Percentiles rank a stretch among this genome's conserved stretches.
phyloP scores from a whole-genome alignment of 2,329 filamentous ascomycete species.

The Colletotrichum lindemuthianum region DNA sequence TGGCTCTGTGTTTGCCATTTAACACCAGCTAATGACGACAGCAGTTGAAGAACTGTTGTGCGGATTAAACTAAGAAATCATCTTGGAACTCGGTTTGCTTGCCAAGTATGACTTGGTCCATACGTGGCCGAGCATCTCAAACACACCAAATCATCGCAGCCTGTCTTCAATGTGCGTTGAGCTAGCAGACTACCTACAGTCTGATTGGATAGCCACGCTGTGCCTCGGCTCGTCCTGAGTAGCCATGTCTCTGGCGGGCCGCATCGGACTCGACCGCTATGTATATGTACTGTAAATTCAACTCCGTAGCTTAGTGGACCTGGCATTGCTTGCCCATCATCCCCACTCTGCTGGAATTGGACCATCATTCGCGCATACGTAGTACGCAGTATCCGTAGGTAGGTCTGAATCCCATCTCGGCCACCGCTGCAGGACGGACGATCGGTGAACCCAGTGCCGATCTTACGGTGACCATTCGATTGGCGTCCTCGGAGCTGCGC shows the following conservation, averaged over 20 bases:
- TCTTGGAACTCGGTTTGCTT: no score
- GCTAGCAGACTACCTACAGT: background rate
- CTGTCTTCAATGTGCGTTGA: no score
- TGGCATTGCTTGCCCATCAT: conserved; percentile 1
- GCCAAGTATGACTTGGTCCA: no score
- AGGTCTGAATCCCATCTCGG: background rate
- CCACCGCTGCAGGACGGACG: conserved; percentile 14
- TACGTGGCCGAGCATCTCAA: no score
- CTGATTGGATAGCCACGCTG: conserved; percentile 16
- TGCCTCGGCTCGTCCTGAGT: conserved; percentile 21
- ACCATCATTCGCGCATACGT: background rate
- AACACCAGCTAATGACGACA: no score
- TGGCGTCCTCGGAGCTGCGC: conserved; percentile 15
- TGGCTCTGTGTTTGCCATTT: no score
- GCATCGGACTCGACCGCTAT: background rate
- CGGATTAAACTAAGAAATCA: no score
- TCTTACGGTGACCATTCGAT: conserved; percentile 7
- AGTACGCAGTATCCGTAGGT: no score
- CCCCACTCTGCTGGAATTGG: background rate
- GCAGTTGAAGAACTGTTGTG: no score
- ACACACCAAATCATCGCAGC: no score
- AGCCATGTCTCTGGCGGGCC: background rate
- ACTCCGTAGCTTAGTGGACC: no score
- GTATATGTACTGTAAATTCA: background rate
- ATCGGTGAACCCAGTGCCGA: conserved; percentile 28